These are phyloP conservation scores for Nicotiana tabacum DNA, from an alignment of 257 asterid species.

Conservation along the genomic window DNA sequence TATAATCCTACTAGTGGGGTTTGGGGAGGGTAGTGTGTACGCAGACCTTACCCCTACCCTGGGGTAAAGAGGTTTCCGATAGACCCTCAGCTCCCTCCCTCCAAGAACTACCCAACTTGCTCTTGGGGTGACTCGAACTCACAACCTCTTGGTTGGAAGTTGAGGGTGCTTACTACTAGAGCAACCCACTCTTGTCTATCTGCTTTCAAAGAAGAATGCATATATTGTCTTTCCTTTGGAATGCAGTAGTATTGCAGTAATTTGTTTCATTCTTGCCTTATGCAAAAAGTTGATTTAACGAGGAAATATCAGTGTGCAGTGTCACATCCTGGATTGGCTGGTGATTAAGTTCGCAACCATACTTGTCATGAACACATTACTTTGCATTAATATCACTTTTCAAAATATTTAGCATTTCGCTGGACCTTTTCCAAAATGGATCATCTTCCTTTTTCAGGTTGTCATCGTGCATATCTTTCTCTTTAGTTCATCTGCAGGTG, in stretches of 20 bases:
- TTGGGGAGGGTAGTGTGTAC: too few relatives aligned
- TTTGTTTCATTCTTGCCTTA: not conserved
- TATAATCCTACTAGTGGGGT: too few relatives aligned
- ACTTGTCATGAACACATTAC: not conserved
- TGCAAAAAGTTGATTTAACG: not conserved
- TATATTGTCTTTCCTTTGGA: not conserved
- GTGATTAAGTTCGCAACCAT: not conserved
- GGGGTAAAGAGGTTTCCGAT: too few relatives aligned
- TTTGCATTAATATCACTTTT: not conserved
- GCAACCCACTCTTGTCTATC: not conserved
- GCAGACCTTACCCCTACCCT: too few relatives aligned
- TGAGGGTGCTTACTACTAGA: too few relatives aligned
- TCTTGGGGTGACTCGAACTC: too few relatives aligned
- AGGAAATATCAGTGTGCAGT: slow-evolving; percentile 2
- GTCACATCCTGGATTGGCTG: not conserved
- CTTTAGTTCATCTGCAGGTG: not conserved
- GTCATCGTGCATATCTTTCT: not conserved
- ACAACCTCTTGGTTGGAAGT: too few relatives aligned
- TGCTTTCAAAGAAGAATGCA: not conserved
- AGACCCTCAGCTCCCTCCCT: too few relatives aligned
- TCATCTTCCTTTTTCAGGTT: not conserved
- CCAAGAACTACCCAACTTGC: too few relatives aligned
- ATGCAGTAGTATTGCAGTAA: not conserved
- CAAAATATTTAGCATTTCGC: not conserved
- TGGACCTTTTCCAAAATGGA: not conserved